Evolutionary conservation across 164 flowering plant genomes (phyloP), one percentile per base, ranked within the genome.

Genomic region (Litsea cubeba): DNA sequence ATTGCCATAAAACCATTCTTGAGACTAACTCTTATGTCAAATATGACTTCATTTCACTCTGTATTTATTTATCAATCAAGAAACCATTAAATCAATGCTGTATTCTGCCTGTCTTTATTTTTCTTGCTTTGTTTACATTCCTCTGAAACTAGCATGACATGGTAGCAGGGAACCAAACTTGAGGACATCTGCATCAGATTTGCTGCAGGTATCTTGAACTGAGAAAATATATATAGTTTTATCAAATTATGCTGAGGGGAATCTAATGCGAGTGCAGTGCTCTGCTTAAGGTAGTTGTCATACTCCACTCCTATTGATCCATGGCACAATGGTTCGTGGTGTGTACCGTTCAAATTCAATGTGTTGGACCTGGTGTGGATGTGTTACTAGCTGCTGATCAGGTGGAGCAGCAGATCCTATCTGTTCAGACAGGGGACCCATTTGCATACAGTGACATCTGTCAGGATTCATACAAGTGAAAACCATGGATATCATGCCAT

Each of bases 101-200:
- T 2, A 26, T 6, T 28, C 20, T 26, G 69, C 15, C 12, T 7
- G 15, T 66, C n/a, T 14, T 26, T 66, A 3, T 66, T 11, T 20
- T 12, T 28, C n/a, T 28, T 40, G 50, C 35, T 11, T 12, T 40
- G 28, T 66, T 15, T 22, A 14, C 11, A 40, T 20, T 28, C 20
- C 57, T 60, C 6, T 60, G 17, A 2, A 23, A 26, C 50, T 49
- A 26, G 70, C 67, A 49, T 57, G 49, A 62, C 70, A 18, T 79
- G 67, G 11, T 78, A 18, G 74, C 87, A 89, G 93, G 88, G 93
- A 89, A 79, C 88, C 91, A 74, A 62, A 85, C 73, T 65, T 83
- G 71, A 84, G 91, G 81, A 72, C 88, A 28, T 68, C 88, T 78
- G 91, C 94, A 71, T 84, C 90, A 12, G 90, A 84, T n/a, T 76